Base-by-base conservation (phyloP, 768 basidiomycete species). In the Trametes cubensis region DNA sequence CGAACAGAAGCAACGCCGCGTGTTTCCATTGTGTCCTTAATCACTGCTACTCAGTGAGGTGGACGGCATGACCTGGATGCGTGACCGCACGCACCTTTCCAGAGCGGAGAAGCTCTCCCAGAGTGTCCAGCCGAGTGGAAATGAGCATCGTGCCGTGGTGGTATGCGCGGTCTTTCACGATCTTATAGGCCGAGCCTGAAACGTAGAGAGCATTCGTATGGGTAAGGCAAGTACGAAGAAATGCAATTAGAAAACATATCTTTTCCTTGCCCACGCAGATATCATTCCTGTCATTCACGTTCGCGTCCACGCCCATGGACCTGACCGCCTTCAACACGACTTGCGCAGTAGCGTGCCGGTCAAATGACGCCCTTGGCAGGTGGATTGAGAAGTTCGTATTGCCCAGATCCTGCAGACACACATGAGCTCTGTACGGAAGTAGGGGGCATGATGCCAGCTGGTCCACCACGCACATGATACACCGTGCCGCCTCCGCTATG, bases 101-200 rank as follows among this genome's bases (percentile, higher is more conserved):
- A 0, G 81, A 79, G 14, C 79, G 84, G 51, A 98, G 78, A 11
- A 94, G 75, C 63, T 89, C 84, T 0, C 92, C 89, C 8, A 99
- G 77, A 6, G 83, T 80, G 38, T 82, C 78, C 28, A 98, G 81
- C 48, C 81, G 76, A 3, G 94, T 94, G 8, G 92, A 88, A 21
- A 98, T 90, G 26, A 99, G 84, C 97, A 99, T 99, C 17, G 97
- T 99, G 0, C 97, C 97, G 68, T 99, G 97, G 68, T 98, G 96
- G 76, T 98, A 98, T 7, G 95, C 94, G 28, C 97, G 81, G 55
- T 86, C 85, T 67, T 86, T 90, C 46, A 90, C 88, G 58, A 99
- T 92, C 76, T 97, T 98, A 78, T 97, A 99, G 13, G 97, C 97
- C 10, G 95, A 98, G 44, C 97, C 97, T 49, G 96, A 98, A 63